A percentile compares a stretch with the other conserved stretches of the same genome.
Conservation (phyloP, 2,329 filamentous ascomycete species). For the Neurospora crassa region DNA sequence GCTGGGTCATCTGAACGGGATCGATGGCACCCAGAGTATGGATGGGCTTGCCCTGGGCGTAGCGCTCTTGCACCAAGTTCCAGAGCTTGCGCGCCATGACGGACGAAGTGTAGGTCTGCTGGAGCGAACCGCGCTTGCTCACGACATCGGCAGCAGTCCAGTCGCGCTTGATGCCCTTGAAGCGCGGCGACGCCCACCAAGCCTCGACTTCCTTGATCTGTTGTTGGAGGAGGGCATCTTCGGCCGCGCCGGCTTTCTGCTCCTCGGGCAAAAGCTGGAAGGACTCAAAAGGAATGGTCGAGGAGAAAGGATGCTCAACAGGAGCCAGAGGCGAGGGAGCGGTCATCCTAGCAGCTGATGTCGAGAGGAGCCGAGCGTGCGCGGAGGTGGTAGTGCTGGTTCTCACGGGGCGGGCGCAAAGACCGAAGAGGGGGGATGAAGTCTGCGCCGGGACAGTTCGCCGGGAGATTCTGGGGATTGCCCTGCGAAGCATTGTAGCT, state of each 20-base stretch:
- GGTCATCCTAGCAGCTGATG: constrained; percentile 39
- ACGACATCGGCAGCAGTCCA: constrained; percentile 89
- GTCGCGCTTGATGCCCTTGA: constrained; percentile 79
- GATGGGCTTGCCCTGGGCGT: constrained; percentile 72
- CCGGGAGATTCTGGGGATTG: constrained; percentile 13
- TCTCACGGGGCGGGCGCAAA: constrained; percentile 1
- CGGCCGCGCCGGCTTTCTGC: constrained; percentile 67
- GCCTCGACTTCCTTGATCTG: constrained; percentile 77
- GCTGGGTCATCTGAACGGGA: constrained; percentile 98
- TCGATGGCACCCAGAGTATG: constrained; percentile 98
- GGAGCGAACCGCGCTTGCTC: constrained; percentile 80
- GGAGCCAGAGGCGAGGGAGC: constrained; percentile 31
- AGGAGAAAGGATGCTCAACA: constrained; percentile 49
- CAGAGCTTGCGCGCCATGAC: constrained; percentile 94
- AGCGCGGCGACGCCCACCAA: constrained; percentile 86
- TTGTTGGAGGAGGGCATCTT: constrained; percentile 76
- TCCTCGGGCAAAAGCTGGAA: constrained; percentile 78
- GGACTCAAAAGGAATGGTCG: constrained; percentile 57
- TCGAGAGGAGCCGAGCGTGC: constrained; percentile 27
- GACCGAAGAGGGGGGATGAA: constrained; percentile 1
- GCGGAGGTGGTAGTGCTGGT: constrained; percentile 8
- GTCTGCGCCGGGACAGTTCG: constrained; percentile 10
- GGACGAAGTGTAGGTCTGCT: constrained; percentile 84
- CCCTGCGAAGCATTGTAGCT: constrained; percentile 16
- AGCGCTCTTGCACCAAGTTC: constrained; percentile 71